Percentiles rank a stretch among this genome's conserved stretches.
Conservation (phyloP, 106 monocot species). For the Dioscorea dumetorum region DNA sequence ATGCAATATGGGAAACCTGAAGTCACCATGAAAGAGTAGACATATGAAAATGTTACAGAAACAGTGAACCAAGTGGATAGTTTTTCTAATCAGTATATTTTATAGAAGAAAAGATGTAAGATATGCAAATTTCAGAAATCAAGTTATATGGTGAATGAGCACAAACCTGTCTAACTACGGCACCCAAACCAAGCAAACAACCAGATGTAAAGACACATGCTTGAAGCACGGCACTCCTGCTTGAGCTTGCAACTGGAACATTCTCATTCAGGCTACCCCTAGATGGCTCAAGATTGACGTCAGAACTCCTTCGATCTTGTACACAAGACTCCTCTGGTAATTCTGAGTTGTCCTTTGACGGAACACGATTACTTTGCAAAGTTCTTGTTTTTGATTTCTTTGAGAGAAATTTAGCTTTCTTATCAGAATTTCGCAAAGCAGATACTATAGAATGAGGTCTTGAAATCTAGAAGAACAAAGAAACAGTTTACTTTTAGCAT, state of each 20-base stretch:
- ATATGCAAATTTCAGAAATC: no score
- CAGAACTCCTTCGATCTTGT: conserved; percentile 9
- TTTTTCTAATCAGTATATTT: not conserved
- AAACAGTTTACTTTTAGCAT: no score
- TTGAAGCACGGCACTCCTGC: conserved; percentile 64
- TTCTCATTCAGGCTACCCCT: conserved; percentile 3
- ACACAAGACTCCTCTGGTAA: not conserved
- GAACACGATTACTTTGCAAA: conserved; percentile 9
- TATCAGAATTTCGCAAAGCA: conserved; percentile 38
- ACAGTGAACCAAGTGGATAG: not conserved
- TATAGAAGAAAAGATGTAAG: not conserved
- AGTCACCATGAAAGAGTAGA: not conserved
- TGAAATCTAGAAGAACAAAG: conserved; percentile 24
- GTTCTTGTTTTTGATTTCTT: conserved; percentile 10
- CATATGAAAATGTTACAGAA: not conserved
- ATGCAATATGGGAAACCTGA: conserved; percentile 69
- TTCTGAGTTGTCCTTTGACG: conserved; percentile 5
- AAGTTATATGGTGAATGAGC: no score
- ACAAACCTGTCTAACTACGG: conserved; percentile 53
- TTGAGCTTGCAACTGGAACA: conserved; percentile 19
- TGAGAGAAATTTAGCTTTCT: conserved; percentile 19
- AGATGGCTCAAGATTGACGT: not conserved
- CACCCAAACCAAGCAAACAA: conserved; percentile 42
- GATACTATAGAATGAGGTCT: conserved; percentile 19
- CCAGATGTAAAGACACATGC: conserved; percentile 68